Percentiles rank a stretch among this genome's conserved stretches.
These are phyloP conservation scores for Coemansia reversa DNA, from an alignment of 192 early-diverging fungal species.

Conservation along the genomic window DNA sequence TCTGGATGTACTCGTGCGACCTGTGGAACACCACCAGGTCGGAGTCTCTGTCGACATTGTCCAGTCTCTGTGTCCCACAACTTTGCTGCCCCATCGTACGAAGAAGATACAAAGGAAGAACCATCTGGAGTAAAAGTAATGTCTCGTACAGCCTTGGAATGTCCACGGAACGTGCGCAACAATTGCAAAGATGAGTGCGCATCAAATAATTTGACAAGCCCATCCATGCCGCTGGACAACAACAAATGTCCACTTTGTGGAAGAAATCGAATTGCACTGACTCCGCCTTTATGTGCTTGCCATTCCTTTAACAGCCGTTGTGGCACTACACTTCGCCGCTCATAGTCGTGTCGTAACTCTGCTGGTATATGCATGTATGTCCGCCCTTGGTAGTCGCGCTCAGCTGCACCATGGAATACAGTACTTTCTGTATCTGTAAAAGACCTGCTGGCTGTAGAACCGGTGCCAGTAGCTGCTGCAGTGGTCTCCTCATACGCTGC, in stretches of 20 bases:
- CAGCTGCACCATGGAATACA: slow-evolving; percentile 81
- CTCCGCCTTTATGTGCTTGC: slow-evolving; percentile 89
- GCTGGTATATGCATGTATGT: slow-evolving; percentile 96
- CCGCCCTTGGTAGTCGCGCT: slow-evolving; percentile 89
- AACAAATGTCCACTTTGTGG: slow-evolving; percentile 89
- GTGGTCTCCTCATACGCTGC: slow-evolving; percentile 12
- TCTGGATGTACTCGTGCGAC: slow-evolving; percentile 92
- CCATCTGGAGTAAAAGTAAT: slow-evolving; percentile 90
- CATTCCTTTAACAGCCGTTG: slow-evolving; percentile 87
- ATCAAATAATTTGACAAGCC: slow-evolving; percentile 96
- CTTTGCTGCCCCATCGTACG: slow-evolving; percentile 91
- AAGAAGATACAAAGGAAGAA: slow-evolving; percentile 75
- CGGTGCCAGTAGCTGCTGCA: slow-evolving; percentile 10
- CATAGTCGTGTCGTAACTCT: slow-evolving; percentile 76
- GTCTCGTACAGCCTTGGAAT: slow-evolving; percentile 90
- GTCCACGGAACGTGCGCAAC: slow-evolving; percentile 86
- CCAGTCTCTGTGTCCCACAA: slow-evolving; percentile 99
- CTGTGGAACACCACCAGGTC: slow-evolving; percentile 79
- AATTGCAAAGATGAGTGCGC: slow-evolving; percentile 85
- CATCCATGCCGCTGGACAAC: slow-evolving; percentile 90
- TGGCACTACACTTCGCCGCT: slow-evolving; percentile 81
- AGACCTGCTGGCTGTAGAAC: no score
- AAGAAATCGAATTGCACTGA: slow-evolving; percentile 87
- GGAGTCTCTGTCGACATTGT: slow-evolving; percentile 74
- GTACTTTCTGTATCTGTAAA: slow-evolving; percentile 68